Evolutionary conservation across 169 alveolate species (phyloP).

Genomic region (Cryptosporidium baileyi): DNA sequence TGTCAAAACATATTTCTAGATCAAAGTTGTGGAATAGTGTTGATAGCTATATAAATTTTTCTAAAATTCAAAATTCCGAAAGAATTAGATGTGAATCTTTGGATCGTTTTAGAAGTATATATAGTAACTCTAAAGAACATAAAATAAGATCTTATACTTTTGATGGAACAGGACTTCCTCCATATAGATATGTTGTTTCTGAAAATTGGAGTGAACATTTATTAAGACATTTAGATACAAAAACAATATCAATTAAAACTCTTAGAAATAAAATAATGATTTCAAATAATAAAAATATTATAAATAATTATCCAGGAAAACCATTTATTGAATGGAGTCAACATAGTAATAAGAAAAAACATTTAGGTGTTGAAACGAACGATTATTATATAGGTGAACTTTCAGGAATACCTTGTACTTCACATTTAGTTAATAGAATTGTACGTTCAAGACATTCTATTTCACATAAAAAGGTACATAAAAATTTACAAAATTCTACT

Average conservation of each 20-base stretch:
- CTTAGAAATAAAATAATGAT: background rate
- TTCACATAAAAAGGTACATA: background rate
- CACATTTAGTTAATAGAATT: constrained; percentile 50
- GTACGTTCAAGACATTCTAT: constrained; percentile 45
- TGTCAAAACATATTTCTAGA: background rate
- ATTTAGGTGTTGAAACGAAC: constrained; percentile 41
- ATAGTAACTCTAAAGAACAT: background rate
- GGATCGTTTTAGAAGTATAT: constrained; percentile 34
- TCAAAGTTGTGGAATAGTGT: constrained; percentile 21
- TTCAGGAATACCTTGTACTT: constrained; percentile 66
- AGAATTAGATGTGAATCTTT: constrained; percentile 19
- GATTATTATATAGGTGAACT: constrained; percentile 61
- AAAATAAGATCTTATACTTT: constrained; percentile 33
- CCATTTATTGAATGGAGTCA: constrained; percentile 53
- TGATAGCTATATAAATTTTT: background rate
- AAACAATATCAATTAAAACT: constrained; percentile 3
- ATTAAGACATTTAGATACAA: constrained; percentile 24
- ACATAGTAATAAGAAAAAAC: background rate
- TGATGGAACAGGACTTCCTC: constrained; percentile 66
- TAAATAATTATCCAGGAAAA: constrained; percentile 10
- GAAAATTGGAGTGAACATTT: constrained; percentile 64
- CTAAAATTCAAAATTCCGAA: background rate
- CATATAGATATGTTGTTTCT: constrained; percentile 46
- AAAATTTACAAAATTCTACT: background rate
- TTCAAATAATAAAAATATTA: background rate